Evolutionary conservation across 1,139 yeast genomes (phyloP).

Genomic region (Zygoascus hellenicus): DNA sequence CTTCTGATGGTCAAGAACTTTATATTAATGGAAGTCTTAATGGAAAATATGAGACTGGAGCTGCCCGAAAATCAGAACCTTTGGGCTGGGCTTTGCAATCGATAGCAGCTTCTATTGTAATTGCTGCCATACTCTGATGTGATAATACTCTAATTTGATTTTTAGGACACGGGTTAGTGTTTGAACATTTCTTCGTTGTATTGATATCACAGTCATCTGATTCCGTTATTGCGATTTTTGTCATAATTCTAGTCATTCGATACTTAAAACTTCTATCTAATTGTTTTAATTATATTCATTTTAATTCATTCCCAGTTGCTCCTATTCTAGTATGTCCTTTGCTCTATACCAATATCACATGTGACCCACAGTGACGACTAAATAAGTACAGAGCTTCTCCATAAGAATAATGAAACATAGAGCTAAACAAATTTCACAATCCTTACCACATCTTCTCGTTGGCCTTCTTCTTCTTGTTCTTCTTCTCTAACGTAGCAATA

Average conservation of each 20-base stretch:
- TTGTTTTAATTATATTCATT: background rate
- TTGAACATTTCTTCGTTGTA: no score
- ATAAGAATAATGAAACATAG: no score
- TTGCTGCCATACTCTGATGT: conserved; percentile 3
- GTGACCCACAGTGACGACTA: no score
- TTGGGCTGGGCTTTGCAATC: background rate
- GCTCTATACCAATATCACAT: no score
- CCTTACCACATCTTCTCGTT: conserved; percentile 36
- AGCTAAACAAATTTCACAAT: no score
- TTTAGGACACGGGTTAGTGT: no score
- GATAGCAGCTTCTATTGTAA: conserved; percentile 3
- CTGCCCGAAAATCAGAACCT: background rate
- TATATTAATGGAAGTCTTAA: conserved; percentile 24
- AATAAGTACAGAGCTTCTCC: no score
- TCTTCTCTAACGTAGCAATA: conserved; percentile 83
- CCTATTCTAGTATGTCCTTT: no score
- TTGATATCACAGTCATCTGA: background rate
- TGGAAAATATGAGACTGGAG: conserved; percentile 7
- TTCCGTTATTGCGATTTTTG: background rate
- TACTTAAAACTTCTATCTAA: background rate
- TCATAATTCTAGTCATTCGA: background rate
- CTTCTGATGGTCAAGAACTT: conserved; percentile 9
- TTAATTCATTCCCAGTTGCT: background rate
- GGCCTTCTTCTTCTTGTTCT: conserved; percentile 36
- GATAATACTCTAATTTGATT: background rate